Conservation (phyloP, 73 alveolate species). For the Paraurostyla sp. region DNA sequence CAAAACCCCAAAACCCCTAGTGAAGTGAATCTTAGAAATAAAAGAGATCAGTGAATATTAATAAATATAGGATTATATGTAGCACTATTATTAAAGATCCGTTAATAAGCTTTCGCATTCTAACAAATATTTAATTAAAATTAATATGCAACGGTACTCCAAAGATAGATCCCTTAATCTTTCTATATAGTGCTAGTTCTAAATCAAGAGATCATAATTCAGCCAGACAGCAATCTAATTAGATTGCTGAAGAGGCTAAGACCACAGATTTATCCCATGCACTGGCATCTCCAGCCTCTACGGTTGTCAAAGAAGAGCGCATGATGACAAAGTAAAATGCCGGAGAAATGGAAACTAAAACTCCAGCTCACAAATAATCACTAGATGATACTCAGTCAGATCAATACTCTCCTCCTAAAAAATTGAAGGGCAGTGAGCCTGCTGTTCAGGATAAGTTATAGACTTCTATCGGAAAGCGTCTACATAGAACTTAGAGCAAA, state of each 20-base stretch:
- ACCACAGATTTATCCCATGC: too few relatives aligned
- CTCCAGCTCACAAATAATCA: slow-evolving; percentile 42
- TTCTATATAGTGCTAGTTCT: slow-evolving; percentile 1
- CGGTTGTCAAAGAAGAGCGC: background rate
- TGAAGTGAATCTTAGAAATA: too few relatives aligned
- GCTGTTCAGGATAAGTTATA: background rate
- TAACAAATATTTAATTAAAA: slow-evolving; percentile 50
- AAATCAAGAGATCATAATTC: background rate
- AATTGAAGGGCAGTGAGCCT: background rate
- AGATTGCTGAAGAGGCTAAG: background rate
- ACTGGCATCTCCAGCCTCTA: background rate
- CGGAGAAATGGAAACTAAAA: slow-evolving; percentile 45
- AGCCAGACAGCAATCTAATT: background rate
- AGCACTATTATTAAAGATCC: slow-evolving; percentile 50
- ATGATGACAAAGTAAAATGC: background rate
- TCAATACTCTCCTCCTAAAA: slow-evolving; percentile 38
- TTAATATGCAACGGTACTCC: slow-evolving; percentile 57
- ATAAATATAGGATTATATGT: too few relatives aligned
- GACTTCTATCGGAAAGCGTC: slow-evolving; percentile 10
- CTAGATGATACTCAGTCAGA: slow-evolving; percentile 19
- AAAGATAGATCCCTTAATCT: slow-evolving; percentile 32
- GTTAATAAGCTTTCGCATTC: slow-evolving; percentile 57
- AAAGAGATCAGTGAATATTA: too few relatives aligned
- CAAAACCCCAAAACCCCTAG: too few relatives aligned
- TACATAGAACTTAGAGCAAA: background rate